A percentile compares a stretch with the other conserved stretches of the same genome.
Evolutionary conservation across 768 basidiomycete species (phyloP).

Genomic region (Rubroboletus satanas): DNA sequence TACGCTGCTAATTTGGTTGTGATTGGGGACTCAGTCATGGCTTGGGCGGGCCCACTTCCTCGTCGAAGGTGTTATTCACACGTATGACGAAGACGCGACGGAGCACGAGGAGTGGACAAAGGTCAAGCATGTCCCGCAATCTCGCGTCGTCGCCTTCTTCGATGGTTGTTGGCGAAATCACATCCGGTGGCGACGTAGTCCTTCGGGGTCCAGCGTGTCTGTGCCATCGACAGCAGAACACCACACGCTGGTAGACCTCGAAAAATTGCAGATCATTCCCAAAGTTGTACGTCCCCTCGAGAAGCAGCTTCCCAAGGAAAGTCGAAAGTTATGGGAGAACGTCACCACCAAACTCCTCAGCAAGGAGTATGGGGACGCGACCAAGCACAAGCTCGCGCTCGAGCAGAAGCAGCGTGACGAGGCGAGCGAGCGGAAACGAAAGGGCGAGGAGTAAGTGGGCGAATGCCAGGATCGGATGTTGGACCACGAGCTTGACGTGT

Average conservation of each 20-base stretch:
- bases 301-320: slow-evolving; percentile 77
- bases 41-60: slow-evolving; percentile 82
- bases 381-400: slow-evolving; percentile 83
- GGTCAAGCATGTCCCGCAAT: slow-evolving; percentile 85
- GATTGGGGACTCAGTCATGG: slow-evolving; percentile 59
- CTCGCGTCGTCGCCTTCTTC: slow-evolving; percentile 71
- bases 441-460: slow-evolving; percentile 66
- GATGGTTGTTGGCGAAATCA: slow-evolving; percentile 86
- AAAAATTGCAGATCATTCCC: slow-evolving; percentile 64
- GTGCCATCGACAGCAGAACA: slow-evolving; percentile 48
- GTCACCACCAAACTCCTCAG: slow-evolving; percentile 70
- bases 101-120: slow-evolving; percentile 73
- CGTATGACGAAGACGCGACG: slow-evolving; percentile 61
- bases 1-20: neutral
- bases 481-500: neutral
- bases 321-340: slow-evolving; percentile 80
- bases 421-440: slow-evolving; percentile 81
- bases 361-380: slow-evolving; percentile 91
- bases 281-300: slow-evolving; percentile 82
- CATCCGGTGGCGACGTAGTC: slow-evolving; percentile 73
- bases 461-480: neutral
- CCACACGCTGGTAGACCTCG: slow-evolving; percentile 71
- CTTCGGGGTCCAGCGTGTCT: slow-evolving; percentile 46
- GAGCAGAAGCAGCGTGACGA: slow-evolving; percentile 93
- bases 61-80: slow-evolving; percentile 86